Conservation (phyloP, 306 rosid species). For the Quillaja saponaria region DNA sequence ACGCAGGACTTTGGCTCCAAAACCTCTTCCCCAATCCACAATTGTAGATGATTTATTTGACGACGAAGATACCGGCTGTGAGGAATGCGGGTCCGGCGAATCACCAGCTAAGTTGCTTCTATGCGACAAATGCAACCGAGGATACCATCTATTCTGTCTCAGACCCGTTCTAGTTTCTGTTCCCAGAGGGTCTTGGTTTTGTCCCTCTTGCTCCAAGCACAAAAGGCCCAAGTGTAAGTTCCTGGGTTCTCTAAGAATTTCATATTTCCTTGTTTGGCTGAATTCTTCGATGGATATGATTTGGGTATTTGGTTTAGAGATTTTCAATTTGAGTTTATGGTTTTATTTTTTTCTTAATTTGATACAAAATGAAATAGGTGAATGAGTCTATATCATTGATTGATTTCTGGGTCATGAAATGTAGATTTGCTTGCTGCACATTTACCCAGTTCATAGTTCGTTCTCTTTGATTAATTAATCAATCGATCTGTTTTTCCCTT, state of each 20-base stretch:
- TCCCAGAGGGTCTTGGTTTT: constrained; percentile 77
- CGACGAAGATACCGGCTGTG: constrained; percentile 40
- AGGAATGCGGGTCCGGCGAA: constrained; percentile 60
- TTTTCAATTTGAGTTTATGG: not conserved
- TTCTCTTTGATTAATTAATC: not conserved
- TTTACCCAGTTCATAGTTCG: not conserved
- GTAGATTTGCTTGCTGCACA: not conserved
- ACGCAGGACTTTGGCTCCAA: constrained; percentile 64
- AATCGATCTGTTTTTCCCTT: not conserved
- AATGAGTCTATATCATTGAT: not conserved
- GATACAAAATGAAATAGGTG: not conserved
- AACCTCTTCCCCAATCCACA: constrained; percentile 27
- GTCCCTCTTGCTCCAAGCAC: constrained; percentile 57
- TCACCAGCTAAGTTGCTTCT: constrained; percentile 66
- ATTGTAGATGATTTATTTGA: not conserved
- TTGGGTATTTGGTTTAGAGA: not conserved
- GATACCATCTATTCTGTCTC: constrained; percentile 79
- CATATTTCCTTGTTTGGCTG: not conserved
- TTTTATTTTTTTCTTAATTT: not conserved
- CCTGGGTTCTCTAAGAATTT: no score
- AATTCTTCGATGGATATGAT: not conserved
- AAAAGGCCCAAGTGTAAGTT: constrained; percentile 54
- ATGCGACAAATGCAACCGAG: constrained; percentile 75
- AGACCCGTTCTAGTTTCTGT: constrained; percentile 65
- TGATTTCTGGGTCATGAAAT: not conserved